Evolutionary conservation across 2,329 filamentous ascomycete genomes (phyloP), one percentile per base, ranked within the genome.

Genomic region (Botrytis fragariae): DNA sequence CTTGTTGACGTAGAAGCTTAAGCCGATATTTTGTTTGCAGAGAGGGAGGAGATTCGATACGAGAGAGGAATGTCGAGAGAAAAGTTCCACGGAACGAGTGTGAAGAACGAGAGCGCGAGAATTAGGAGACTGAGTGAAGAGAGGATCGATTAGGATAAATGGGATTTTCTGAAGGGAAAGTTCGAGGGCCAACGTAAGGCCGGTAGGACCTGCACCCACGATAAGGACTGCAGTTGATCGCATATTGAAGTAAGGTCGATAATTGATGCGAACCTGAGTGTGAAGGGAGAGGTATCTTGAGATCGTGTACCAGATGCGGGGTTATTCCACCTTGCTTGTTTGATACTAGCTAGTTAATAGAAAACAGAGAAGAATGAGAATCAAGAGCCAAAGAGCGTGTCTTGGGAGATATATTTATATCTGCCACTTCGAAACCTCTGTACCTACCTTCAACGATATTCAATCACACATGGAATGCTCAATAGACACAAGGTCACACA

Each of bases 1-100:
- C 42, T 78, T 75, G 74, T 83, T 80, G 70, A 82, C 77, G 72
- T 82, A 84, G 20, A 85, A 73, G 18, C 82, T 82, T 14, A 82
- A 79, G 16, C 83, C 84, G 22, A 76, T 75, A n/a, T 83, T 78
- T 29, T 81, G 76, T 63, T 82, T 82, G 29, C 85, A 84, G 8
- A 78, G 77, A 1, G 76, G 74, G 3, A 85, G 62, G 39, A 86
- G 76, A 4, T 79, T 78, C 18, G 83, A 79, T 12, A 82, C 78
- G 45, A 84, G 75, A 32, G n/a, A 44, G 8, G 80, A 79, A 62
- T 87, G 82, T 57, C 86, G 85, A 64, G 82, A 82, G 68, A 87
- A 83, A 37, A 87, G 80, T 76, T 88, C 87, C 14, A 87, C 77
- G 1, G 84, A 86, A 14, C 86, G 84, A 20, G 85, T 81, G 72